Base-by-base conservation (phyloP, 768 basidiomycete genomes). In the Coprinopsis strossmayeri region DNA sequence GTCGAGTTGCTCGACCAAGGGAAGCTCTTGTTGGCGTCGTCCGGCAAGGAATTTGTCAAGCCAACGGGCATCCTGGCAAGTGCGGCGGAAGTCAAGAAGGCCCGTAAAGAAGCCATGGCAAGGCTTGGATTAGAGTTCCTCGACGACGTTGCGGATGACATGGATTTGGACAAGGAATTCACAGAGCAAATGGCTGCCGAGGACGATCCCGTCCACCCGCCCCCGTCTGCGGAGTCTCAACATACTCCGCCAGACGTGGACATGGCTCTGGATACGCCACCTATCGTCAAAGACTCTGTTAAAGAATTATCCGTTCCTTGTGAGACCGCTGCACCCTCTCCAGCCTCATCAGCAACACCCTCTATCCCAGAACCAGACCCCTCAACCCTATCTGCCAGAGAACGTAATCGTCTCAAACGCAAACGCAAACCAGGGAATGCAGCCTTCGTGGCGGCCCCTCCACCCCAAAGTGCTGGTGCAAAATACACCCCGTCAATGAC, bases 351-450 rank as follows among this genome's bases (percentile, higher is more conserved):
- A 0, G 62, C 69, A 27, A 54, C 60, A 45, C 63, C 67, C 3
- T 64, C 69, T 2, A 64, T 65, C 10, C 59, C 70, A 20, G 77
- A 81, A 35, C 53, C 68, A 11, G 81, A 84, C 53, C 52, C 71
- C 3, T 68, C 59, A 35, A 77, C 76, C 4, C 69, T 98, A 38
- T 96, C 93, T 26, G 91, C 92, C 10, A 82, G 96, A 46, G 95
- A 98, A 65, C 81, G 88, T 26, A 96, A 96, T 61, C 80, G 94
- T 40, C 70, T 98, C 26, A 99, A 99, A 64, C 78, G 96, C 24
- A 98, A 98, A 62, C 86, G 94, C 48, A 96, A 94, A 59, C 76
- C 77, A 2, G 93, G 91, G 2, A 89, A 86, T 59, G 70, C 82
- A 26, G 88, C 87, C 1, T 91, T 91, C 56, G 90, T 92, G 13